Evolutionary conservation across 805 yeast genomes (phyloP).

Genomic region (Zygosaccharomyces gambellarensis): DNA sequence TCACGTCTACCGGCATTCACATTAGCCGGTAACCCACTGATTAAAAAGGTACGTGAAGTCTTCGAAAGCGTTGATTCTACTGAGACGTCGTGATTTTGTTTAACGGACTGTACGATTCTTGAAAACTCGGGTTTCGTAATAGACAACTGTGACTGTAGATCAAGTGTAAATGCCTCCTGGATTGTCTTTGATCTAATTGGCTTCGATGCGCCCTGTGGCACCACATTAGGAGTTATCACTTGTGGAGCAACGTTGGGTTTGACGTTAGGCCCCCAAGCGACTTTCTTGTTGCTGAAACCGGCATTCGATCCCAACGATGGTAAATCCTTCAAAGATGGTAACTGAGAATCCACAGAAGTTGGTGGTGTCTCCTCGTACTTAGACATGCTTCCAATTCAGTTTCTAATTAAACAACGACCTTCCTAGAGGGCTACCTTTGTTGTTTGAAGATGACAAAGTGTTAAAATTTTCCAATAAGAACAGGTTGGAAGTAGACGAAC

Average conservation of each 20-base stretch:
- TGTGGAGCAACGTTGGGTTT: slow-evolving; percentile 37
- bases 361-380: slow-evolving; percentile 18
- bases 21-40: slow-evolving; percentile 65
- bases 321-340: slow-evolving; percentile 44
- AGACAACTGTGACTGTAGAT: slow-evolving; percentile 60
- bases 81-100: slow-evolving; percentile 53
- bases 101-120: slow-evolving; percentile 59
- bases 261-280: slow-evolving; percentile 46
- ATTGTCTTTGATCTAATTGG: slow-evolving; percentile 54
- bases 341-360: slow-evolving; percentile 18
- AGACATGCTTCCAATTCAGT: slow-evolving; percentile 8
- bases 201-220: slow-evolving; percentile 34
- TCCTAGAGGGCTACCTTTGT: background rate
- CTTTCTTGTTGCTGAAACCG: slow-evolving; percentile 25
- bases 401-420: background rate
- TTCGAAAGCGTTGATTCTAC: slow-evolving; percentile 81
- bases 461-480: background rate
- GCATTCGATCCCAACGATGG: slow-evolving; percentile 59
- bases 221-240: slow-evolving; percentile 18
- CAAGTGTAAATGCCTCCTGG: slow-evolving; percentile 77
- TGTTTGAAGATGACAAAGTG: background rate
- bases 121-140: slow-evolving; percentile 62
- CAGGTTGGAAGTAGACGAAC: background rate
- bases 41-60: slow-evolving; percentile 75
- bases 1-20: slow-evolving; percentile 71